Evolutionary conservation across 306 rosid species (phyloP).

Genomic region (Vachellia pachyceras): DNA sequence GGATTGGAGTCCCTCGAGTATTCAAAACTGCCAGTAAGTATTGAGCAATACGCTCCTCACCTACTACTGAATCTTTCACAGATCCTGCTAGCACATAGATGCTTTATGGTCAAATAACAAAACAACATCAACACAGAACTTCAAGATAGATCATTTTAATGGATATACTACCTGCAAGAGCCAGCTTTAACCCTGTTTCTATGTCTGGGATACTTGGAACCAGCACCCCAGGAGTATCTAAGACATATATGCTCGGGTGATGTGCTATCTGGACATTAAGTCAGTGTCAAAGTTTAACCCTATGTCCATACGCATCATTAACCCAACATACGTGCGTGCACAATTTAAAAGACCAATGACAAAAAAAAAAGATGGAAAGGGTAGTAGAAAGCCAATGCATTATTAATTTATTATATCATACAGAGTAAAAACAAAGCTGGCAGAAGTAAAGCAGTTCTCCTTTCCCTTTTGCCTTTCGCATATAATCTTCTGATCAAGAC

Average conservation of each 20-base stretch:
- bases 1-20: constrained; percentile 78
- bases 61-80: constrained; percentile 88
- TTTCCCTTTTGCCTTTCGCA: neutral
- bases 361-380: neutral
- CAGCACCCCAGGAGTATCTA: constrained; percentile 94
- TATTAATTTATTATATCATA: neutral
- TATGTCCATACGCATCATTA: constrained; percentile 11
- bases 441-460: constrained; percentile 1
- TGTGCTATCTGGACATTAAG: constrained; percentile 77
- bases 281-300: constrained; percentile 1
- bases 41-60: constrained; percentile 92
- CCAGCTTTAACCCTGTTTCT: constrained; percentile 90
- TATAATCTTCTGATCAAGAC: neutral
- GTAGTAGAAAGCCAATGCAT: neutral
- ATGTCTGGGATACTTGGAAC: constrained; percentile 88
- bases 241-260: constrained; percentile 89
- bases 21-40: constrained; percentile 82
- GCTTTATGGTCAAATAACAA: neutral
- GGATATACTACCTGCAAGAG: constrained; percentile 75
- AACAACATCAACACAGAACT: neutral
- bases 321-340: neutral
- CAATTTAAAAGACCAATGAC: neutral
- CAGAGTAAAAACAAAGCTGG: neutral
- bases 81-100: constrained; percentile 64
- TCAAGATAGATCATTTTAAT: constrained; percentile 24